Evolutionary conservation across 1,139 yeast genomes (phyloP).

Genomic region (Blastobotrys niveus): DNA sequence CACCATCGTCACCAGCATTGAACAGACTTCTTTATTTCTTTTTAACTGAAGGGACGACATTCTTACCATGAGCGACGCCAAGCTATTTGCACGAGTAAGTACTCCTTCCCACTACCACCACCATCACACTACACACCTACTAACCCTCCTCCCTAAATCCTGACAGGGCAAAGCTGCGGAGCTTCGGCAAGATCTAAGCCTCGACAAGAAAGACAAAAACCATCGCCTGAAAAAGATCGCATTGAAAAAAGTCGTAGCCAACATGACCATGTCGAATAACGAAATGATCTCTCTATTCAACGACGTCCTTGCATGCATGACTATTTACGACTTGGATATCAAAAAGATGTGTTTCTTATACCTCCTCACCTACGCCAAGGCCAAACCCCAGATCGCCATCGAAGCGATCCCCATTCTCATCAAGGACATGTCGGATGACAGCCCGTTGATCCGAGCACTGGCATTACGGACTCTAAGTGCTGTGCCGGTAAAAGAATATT

Average conservation of each 20-base stretch:
- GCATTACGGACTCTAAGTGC: slow-evolving; percentile 63
- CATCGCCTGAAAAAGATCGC: slow-evolving; percentile 49
- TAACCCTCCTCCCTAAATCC: too few species aligned
- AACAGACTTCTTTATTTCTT: too few species aligned
- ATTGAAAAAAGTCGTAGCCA: slow-evolving; percentile 72
- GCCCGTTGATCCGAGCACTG: slow-evolving; percentile 44
- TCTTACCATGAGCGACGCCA: slow-evolving; percentile 30
- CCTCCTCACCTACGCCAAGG: slow-evolving; percentile 53
- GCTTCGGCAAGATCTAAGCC: slow-evolving; percentile 50
- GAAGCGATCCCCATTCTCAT: slow-evolving; percentile 54
- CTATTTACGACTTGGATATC: slow-evolving; percentile 62
- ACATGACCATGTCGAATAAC: slow-evolving; percentile 73
- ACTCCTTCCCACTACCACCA: neutral
- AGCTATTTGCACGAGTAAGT: slow-evolving; percentile 30
- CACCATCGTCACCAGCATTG: too few species aligned
- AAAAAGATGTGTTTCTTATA: slow-evolving; percentile 56
- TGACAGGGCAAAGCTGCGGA: slow-evolving; percentile 44
- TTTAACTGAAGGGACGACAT: too few species aligned
- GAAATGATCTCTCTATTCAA: slow-evolving; percentile 67
- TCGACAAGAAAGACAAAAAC: slow-evolving; percentile 47
- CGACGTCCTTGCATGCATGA: slow-evolving; percentile 58
- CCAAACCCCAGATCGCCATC: slow-evolving; percentile 50
- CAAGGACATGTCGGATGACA: slow-evolving; percentile 44
- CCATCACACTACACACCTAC: neutral
- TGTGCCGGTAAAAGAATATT: slow-evolving; percentile 50